These are phyloP conservation scores for Cytospora leucostoma DNA, from an alignment of 2,329 filamentous ascomycete genomes.

Conservation along the genomic window DNA sequence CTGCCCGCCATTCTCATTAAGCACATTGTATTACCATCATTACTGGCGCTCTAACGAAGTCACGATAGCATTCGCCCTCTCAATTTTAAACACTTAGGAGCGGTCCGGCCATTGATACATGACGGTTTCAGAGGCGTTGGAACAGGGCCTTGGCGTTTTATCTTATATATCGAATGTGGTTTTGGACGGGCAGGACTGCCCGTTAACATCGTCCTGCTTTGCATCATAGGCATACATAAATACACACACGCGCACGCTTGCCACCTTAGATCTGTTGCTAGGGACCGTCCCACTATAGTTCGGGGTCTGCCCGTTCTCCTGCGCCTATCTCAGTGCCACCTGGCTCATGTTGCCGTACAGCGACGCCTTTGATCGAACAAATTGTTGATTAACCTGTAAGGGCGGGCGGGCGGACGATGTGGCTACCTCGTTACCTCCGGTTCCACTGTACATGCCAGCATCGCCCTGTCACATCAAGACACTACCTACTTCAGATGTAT, in stretches of 20 bases:
- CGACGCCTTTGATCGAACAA: too few species aligned
- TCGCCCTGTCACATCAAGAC: too few species aligned
- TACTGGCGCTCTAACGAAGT: slow-evolving; percentile 13
- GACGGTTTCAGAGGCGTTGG: slow-evolving; percentile 13
- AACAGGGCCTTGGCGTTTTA: slow-evolving; percentile 8
- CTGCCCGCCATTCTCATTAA: not conserved
- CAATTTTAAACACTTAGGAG: slow-evolving; percentile 2
- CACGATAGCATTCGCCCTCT: slow-evolving; percentile 19
- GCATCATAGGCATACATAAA: not conserved
- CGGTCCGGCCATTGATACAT: slow-evolving; percentile 4
- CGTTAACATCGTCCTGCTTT: not conserved
- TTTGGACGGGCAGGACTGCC: not conserved
- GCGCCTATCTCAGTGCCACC: too few species aligned
- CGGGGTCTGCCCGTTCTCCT: not conserved
- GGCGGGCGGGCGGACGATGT: too few species aligned
- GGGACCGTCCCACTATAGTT: not conserved
- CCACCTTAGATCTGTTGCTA: not conserved
- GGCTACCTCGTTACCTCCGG: too few species aligned
- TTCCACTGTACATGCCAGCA: too few species aligned
- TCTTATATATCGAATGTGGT: not conserved
- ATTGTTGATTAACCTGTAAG: too few species aligned
- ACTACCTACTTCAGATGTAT: too few species aligned
- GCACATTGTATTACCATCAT: slow-evolving; percentile 11
- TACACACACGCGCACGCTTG: slow-evolving; percentile 11
- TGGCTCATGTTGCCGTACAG: too few species aligned